Base-by-base conservation (phyloP, 2,329 filamentous ascomycete species). In the Chalaropsis ovoidea region DNA sequence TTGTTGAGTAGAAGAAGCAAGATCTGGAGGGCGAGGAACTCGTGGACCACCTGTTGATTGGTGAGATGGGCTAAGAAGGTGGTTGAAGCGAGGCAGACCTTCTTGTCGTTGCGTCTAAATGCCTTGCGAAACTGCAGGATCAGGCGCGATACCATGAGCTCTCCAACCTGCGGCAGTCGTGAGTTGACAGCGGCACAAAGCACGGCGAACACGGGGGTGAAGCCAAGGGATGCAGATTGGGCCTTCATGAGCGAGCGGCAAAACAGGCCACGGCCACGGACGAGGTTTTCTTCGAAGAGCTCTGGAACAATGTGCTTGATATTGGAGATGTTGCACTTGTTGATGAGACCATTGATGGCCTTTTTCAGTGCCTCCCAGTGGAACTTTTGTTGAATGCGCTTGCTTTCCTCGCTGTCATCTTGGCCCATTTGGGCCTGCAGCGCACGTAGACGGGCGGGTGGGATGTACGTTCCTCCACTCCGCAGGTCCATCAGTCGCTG, bases 181-280 rank as follows among this genome's bases (percentile, higher is more conserved):
- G 94, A 96, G 74, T 99, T 99, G 74, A 97, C 91, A 71, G 97
- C 95, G 45, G 94, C 91, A 1, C 86, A 90, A 86, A 97, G 95
- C 61, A 92, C 90, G 13, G 93, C 94, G 72, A 96, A 96, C 68
- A 99, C 95, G 10, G 93, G 89, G 0, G 94, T 97, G 72, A 97
- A 99, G 0, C 93, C 92, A 74, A 97, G 81, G 80, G 90, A 95
- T 10, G 93, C 91, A 15, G 93, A 91, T 77, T 99, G 94, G 0
- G 94, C 94, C 79, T 97, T 97, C 91, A 97, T 96, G 72, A 99
- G 94, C 71, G 90, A 93, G 69, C 94, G 84, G 77, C 93, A 96
- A 75, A 97, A 96, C 68, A 99, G 77, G 22, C 94, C 94, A 67
- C 94, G 83, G 6, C 94, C 94, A 67, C 94, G 87, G 49, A 99